Percentiles rank a stretch among this genome's conserved stretches.
These are phyloP conservation scores for Geranium rotundifolium DNA, from an alignment of 345 rosid species.

Conservation along the genomic window DNA sequence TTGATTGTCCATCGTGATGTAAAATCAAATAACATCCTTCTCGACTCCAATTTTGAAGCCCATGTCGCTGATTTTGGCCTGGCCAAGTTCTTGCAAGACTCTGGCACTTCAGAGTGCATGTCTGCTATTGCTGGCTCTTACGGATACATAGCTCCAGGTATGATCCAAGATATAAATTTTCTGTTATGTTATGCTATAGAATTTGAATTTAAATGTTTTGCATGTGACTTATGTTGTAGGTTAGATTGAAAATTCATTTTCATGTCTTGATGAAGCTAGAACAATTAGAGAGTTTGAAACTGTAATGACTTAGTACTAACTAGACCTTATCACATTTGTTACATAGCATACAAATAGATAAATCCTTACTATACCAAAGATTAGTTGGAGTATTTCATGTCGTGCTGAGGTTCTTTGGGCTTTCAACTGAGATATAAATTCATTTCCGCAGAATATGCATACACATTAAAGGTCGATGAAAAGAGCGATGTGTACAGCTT, in stretches of 20 bases:
- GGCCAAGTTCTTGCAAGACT: constrained; percentile 83
- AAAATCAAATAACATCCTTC: constrained; percentile 77
- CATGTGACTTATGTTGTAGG: no score
- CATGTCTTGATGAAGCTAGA: no score
- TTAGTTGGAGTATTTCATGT: no score
- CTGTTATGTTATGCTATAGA: no score
- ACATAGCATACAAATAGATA: background rate
- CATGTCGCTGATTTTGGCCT: constrained; percentile 96
- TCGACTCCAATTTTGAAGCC: constrained; percentile 73
- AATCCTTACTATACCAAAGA: no score
- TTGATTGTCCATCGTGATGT: constrained; percentile 81
- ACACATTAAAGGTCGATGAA: constrained; percentile 85
- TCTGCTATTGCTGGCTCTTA: constrained; percentile 95
- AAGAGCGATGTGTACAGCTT: constrained; percentile 95
- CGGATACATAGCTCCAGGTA: constrained; percentile 95
- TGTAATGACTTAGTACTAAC: no score
- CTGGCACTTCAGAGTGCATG: constrained; percentile 91
- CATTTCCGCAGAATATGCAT: constrained; percentile 61
- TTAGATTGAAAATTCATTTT: no score
- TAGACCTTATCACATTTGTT: no score
- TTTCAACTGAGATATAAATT: no score
- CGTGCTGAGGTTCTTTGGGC: no score
- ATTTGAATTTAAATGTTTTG: no score
- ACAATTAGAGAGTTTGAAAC: no score
- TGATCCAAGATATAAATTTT: background rate